These are phyloP conservation scores for Barnettozyma hawaiiensis DNA, from an alignment of 1,139 yeast species.

Conservation along the genomic window DNA sequence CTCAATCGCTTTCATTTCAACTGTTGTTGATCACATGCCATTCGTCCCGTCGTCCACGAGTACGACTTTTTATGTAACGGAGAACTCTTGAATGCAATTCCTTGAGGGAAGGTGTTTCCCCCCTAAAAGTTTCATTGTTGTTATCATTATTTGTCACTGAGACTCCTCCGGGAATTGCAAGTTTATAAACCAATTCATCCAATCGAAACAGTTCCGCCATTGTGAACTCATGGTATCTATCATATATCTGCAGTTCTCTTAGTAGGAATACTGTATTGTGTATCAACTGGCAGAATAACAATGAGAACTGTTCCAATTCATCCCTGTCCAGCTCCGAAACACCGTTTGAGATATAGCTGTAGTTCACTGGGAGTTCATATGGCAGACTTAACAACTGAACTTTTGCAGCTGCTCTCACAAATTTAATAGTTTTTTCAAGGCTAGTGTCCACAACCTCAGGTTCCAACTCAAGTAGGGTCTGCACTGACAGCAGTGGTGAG, in stretches of 20 bases:
- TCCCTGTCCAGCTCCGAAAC: slow-evolving; percentile 8
- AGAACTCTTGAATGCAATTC: slow-evolving; percentile 5
- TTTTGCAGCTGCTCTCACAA: slow-evolving; percentile 14
- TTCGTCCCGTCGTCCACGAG: slow-evolving; percentile 18
- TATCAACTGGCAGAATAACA: slow-evolving; percentile 3
- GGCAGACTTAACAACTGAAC: slow-evolving; percentile 17
- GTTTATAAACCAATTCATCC: slow-evolving; percentile 22
- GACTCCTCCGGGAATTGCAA: slow-evolving; percentile 20
- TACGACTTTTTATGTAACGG: slow-evolving; percentile 4
- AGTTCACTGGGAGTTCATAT: slow-evolving; percentile 9
- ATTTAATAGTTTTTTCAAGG: slow-evolving; percentile 15
- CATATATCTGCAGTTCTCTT: slow-evolving; percentile 5
- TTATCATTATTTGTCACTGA: neutral
- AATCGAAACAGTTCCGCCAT: slow-evolving; percentile 15
- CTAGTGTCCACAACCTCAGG: slow-evolving; percentile 19
- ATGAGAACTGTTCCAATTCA: neutral
- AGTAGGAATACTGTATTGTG: slow-evolving; percentile 5
- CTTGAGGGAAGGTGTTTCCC: neutral
- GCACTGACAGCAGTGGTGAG: slow-evolving; percentile 20
- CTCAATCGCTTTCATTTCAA: too few species aligned
- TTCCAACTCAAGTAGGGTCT: slow-evolving; percentile 15
- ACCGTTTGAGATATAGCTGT: slow-evolving; percentile 5
- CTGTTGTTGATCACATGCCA: slow-evolving; percentile 21
- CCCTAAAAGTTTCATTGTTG: neutral
- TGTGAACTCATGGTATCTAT: slow-evolving; percentile 7